Evolutionary conservation across 2,329 filamentous ascomycete species (phyloP), one percentile per base, ranked within the genome.

Genomic region (Scedosporium boydii): DNA sequence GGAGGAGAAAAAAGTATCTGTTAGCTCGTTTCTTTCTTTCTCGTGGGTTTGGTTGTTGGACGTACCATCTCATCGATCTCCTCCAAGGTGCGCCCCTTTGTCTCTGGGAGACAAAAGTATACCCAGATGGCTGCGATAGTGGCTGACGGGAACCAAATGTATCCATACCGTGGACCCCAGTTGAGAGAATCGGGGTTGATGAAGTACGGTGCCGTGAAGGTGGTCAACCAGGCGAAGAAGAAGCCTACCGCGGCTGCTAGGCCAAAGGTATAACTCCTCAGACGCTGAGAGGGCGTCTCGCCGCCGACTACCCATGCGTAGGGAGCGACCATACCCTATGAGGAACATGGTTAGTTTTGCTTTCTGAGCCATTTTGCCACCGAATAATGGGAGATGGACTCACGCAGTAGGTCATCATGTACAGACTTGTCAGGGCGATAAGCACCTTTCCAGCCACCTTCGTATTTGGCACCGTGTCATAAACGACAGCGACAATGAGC

Each of bases 151-250:
- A 70, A 77, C 80, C 80, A 83, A 63, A 82, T 80, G 61, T 78
- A 82, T 3, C 80, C 76, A 64, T 82, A 82, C 64, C 77, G 74
- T 0, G 80, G 79, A 2, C 70, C 80, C 80, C 80, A 83, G 63
- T 80, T 77, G 61, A 83, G 69, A 3, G 76, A 69, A 21, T 72
- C 71, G 0, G 79, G 78, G 64, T 82, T 82, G 67, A 82, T 81
- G 66, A 82, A 83, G 68, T 82, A 82, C 1, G 79, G 80, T 3
- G 80, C 78, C 0, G 80, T 82, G 65, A 82, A 82, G 0, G 78
- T 80, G 0, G 78, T 77, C 4, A 78, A 72, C 79, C 80, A 82
- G 4, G 78, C 80, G 4, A 76, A 77, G n/a, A 80, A 69, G 65
- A 82, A 82, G 3, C 76, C 78, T 16, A 78, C 70, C 1, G 78